A percentile compares a stretch with the other conserved stretches of the same genome.
These are phyloP conservation scores for Aspergillus sclerotioniger DNA, from an alignment of 495 filamentous ascomycete species.

Conservation along the genomic window DNA sequence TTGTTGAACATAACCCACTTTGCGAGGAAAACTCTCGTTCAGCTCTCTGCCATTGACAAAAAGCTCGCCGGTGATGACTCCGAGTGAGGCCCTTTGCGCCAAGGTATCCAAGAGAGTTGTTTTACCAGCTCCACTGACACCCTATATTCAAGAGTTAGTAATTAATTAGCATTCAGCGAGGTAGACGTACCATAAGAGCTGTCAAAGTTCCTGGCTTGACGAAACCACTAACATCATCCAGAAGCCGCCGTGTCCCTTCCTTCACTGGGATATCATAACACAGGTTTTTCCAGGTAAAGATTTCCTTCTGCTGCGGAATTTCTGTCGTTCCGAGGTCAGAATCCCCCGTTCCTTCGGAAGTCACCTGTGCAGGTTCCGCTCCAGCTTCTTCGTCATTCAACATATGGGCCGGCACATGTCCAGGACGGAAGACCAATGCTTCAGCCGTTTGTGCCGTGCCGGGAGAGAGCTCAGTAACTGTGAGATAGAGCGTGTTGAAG, in stretches of 20 bases:
- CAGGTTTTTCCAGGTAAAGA: slow-evolving; percentile 75
- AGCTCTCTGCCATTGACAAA: slow-evolving; percentile 49
- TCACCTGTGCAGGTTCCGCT: slow-evolving; percentile 3
- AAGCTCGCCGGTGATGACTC: slow-evolving; percentile 52
- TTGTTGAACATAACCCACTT: slow-evolving; percentile 91
- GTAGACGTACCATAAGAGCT: slow-evolving; percentile 50
- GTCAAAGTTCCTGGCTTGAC: slow-evolving; percentile 66
- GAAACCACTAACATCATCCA: slow-evolving; percentile 64
- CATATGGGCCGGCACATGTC: slow-evolving; percentile 33
- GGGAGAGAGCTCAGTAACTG: slow-evolving; percentile 37
- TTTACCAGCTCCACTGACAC: slow-evolving; percentile 32
- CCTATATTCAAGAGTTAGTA: neutral
- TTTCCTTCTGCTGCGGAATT: slow-evolving; percentile 47
- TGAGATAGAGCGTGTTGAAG: slow-evolving; percentile 49
- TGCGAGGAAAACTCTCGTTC: slow-evolving; percentile 80
- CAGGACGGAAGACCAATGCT: slow-evolving; percentile 35
- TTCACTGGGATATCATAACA: slow-evolving; percentile 65
- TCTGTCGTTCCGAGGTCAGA: slow-evolving; percentile 30
- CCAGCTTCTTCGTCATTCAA: slow-evolving; percentile 30
- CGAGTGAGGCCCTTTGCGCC: slow-evolving; percentile 50
- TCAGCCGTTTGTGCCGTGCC: slow-evolving; percentile 31
- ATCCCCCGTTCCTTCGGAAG: neutral
- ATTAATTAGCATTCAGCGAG: neutral
- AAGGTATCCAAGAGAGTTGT: slow-evolving; percentile 63
- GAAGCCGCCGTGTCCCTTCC: slow-evolving; percentile 53